Conservation (phyloP, 106 monocot species). For the Ottelia alismoides region DNA sequence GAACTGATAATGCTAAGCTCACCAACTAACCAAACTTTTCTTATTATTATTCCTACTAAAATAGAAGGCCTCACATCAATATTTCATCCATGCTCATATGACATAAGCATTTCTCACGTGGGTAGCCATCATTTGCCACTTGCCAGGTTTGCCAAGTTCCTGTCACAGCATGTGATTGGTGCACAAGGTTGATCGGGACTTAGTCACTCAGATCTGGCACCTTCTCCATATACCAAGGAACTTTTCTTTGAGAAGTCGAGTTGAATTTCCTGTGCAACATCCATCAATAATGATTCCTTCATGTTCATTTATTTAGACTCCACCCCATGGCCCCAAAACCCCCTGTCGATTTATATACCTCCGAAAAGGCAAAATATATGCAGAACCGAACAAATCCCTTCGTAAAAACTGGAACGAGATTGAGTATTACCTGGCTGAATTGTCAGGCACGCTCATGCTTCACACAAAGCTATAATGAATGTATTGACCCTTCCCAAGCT, state of each 20-base stretch:
- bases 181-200: neutral
- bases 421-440: no score
- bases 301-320: neutral
- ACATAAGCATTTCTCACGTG: neutral
- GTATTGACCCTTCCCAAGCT: no score
- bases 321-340: no score
- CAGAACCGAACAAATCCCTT: no score
- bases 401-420: no score
- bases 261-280: neutral
- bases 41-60: neutral
- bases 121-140: neutral
- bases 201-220: neutral
- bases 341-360: no score
- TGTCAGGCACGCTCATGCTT: no score
- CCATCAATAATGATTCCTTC: neutral
- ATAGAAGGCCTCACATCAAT: neutral
- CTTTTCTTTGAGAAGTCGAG: neutral
- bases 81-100: neutral
- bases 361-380: no score
- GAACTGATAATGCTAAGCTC: no score
- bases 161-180: neutral
- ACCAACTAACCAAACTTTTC: no score
- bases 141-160: slow-evolving; percentile 1
- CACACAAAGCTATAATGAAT: no score
- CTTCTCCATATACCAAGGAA: neutral